Base-by-base conservation (phyloP, 352 stramenopile genomes). In the Phytophthora sansomeana region DNA sequence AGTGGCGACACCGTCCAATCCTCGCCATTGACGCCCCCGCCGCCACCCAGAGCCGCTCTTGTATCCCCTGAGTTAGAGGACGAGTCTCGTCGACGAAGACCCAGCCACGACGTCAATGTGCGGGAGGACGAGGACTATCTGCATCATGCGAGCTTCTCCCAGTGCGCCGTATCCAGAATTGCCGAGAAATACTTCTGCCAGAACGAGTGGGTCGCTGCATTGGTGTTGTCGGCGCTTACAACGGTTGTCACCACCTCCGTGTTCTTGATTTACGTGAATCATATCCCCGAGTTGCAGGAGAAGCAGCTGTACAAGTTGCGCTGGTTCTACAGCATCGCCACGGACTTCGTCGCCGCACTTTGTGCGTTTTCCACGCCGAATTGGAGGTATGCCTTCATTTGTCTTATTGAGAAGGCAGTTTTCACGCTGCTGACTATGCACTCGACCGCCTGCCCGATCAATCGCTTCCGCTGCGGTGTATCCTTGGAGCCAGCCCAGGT, bases 371-470 rank as follows among this genome's bases (percentile, higher is more conserved):
- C 79, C 38, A 78, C 82, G 30, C 85, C 83, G 5, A 91, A 92
- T 54, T 83, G 81, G 80, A 79, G 75, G 30, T 91, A 85, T 72
- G 82, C 83, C 9, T 59, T 85, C 32, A 87, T 90, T 21, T 86
- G 83, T 44, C 63, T 93, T 10, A 64, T 90, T 19, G 74, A 91
- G 61, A 92, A 90, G 58, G 58, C 63, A 16, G 79, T 92, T 17
- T 92, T 92, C 46, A 89, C 79, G 17, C 59, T 93, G 17, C 57
- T 89, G 32, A 91, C 82, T 0, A 75, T 91, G 63, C 77, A 87
- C 49, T 89, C 78, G 38, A 88, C 75, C 44, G 80, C 81, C 13
- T 93, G 85, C 36, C 78, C 78, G 16, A 83, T 90, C 60, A 94
- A 94, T 69, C 84, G 83, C 57, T 84, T 90, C 41, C 75, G 67